Evolutionary conservation across 2,329 filamentous ascomycete genomes (phyloP), one percentile per base, ranked within the genome.

Genomic region (Colletotrichum filicis): DNA sequence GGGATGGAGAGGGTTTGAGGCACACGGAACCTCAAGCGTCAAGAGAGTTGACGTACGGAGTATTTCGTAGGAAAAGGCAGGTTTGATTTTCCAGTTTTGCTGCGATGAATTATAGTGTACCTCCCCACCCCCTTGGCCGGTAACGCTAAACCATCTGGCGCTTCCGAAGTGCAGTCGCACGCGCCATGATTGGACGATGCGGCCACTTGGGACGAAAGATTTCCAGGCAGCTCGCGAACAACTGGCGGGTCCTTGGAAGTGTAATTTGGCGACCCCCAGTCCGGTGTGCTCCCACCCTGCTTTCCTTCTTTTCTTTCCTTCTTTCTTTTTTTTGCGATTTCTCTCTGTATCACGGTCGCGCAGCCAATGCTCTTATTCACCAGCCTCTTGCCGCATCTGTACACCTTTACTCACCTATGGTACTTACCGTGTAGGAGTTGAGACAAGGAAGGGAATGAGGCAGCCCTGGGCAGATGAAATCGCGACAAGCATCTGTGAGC

Each of bases 161-260:
- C 63, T 61, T 46, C 63, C 56, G 37, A 55, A 9, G 5, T 63
- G 49, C 14, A 42, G 37, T 49, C 58, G 37, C 52, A 68, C 57
- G 37, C 58, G 58, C 55, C 65, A 62, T 71, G 37, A 68, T 71
- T 71, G 69, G 69, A 68, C 53, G 69, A 68, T 68, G 37, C 37
- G 37, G 24, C 68, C 26, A 52, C 30, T 63, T 62, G 52, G 65
- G 58, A 71, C 24, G 65, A 68, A 42, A 60, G 22, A 28, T 16
- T 68, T 68, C 56, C 65, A 62, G 57, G 65, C 37, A 56, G 19
- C 52, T 32, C 58, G 58, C 65, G 57, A 63, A 63, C 65, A 58
- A 71, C 52, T 63, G 65, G 58, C 37, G 52, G 69, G 42, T 52
- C 53, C 28, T n/a, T 26, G 26, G 56, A 68, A 62, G 56, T 68